Evolutionary conservation across 495 filamentous ascomycete genomes (phyloP), one percentile per base, ranked within the genome.

Genomic region (Niebla homalea): DNA sequence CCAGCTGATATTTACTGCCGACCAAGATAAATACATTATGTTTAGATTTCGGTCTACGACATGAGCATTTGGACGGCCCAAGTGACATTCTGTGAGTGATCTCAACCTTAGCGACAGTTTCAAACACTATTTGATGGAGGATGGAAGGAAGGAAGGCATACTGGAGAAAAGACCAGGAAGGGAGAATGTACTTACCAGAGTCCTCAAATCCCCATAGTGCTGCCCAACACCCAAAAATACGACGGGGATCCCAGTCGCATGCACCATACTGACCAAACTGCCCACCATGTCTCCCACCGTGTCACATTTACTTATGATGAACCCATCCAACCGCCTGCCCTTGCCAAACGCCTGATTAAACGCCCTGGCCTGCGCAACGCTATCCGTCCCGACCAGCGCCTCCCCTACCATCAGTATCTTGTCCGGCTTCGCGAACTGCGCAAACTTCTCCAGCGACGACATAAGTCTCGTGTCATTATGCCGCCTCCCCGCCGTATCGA

Each of bases 351-450:
- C 84, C 21, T 80, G 77, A 60, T 96, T 96, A 71, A 98, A 98
- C 59, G 94, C 94, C 47, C 89, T 73, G 5, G 93, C 92, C 70
- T 98, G 92, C 51, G 85, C 84, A 36, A 98, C 93, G 18, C 84
- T 86, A 64, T 98, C 93, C 8, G 84, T 90, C 20, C 92, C 92
- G 3, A 97, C 93, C 7, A 98, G 74, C 19, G 92, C 92, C 76
- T 98, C 92, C 51, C 89, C 92, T 62, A 98, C 92, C 92, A 98
- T 97, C 59, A 98, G 76, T 52, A 97, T 95, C 73, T 98, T 97
- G 64, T 98, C 89, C 2, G 93, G 93, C 46, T 87, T 74, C 7
- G 92, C 92, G 60, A 96, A 83, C 60, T 94, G 92, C 55, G 85
- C 92, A 60, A 98, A 98, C 59, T 97, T 97, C 70, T 96, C 90